A percentile compares a stretch with the other conserved stretches of the same genome.
phyloP scores from a whole-genome alignment of 208 protist genomes.

The Acanthamoeba polyphaga region DNA sequence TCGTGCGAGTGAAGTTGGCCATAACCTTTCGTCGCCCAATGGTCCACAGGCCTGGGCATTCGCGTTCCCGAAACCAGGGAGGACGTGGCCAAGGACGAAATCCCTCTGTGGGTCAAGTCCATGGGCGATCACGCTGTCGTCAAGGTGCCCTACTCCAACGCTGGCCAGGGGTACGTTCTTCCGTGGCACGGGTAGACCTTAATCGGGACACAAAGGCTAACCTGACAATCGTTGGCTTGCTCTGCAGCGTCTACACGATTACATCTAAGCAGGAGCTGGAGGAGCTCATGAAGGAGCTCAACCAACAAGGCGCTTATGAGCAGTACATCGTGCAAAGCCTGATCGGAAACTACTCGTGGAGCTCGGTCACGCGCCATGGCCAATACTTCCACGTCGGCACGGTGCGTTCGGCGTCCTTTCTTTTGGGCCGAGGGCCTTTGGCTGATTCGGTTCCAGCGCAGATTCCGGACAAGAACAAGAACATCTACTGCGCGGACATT shows the following conservation, averaged over 20 bases:
- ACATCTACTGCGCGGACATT: constrained; percentile 88
- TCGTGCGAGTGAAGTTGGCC: neutral
- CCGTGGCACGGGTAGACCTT: neutral
- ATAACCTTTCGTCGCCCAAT: neutral
- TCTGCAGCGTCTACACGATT: constrained; percentile 88
- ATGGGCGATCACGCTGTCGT: constrained; percentile 89
- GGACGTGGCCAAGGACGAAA: constrained; percentile 82
- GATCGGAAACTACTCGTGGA: constrained; percentile 89
- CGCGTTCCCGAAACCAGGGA: constrained; percentile 82
- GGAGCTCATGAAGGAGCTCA: constrained; percentile 85
- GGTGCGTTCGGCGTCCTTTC: neutral
- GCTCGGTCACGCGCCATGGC: constrained; percentile 49
- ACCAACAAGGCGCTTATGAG: constrained; percentile 83
- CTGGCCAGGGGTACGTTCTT: constrained; percentile 67
- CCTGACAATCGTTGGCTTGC: neutral
- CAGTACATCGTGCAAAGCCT: constrained; percentile 90
- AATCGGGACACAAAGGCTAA: constrained; percentile 71
- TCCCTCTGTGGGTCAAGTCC: constrained; percentile 83
- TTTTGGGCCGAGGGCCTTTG: neutral
- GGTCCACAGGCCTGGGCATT: constrained; percentile 76
- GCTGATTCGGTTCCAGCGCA: neutral
- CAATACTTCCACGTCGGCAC: constrained; percentile 84
- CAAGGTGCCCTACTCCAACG: constrained; percentile 84
- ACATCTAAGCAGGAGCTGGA: constrained; percentile 86
- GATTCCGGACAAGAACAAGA: constrained; percentile 84